Conservation (phyloP, 192 early-diverging fungal species). For the Coemansia sp. region DNA sequence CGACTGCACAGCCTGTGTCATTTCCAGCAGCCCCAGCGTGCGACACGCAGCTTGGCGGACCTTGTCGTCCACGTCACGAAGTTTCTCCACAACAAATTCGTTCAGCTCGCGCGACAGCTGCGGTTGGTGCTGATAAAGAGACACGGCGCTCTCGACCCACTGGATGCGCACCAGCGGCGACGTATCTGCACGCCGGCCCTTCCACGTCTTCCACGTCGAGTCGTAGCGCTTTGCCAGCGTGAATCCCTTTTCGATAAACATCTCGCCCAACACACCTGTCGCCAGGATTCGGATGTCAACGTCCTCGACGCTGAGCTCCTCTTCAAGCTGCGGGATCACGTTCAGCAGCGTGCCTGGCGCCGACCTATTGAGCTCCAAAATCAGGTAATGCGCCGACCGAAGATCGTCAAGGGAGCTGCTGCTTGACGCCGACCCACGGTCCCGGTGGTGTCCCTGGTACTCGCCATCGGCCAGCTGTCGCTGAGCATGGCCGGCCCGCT, state of each 20-base stretch:
- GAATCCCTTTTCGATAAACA: conserved; percentile 79
- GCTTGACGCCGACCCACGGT: conserved; percentile 46
- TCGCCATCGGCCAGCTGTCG: conserved; percentile 10
- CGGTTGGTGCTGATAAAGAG: conserved; percentile 68
- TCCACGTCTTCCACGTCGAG: conserved; percentile 79
- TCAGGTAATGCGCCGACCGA: conserved; percentile 68
- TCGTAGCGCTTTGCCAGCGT: conserved; percentile 71
- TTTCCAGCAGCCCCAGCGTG: conserved; percentile 65
- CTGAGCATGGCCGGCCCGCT: conserved; percentile 18
- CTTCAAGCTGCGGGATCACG: conserved; percentile 91
- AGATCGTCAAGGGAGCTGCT: conserved; percentile 51
- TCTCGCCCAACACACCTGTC: conserved; percentile 75
- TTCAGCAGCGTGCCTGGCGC: conserved; percentile 77
- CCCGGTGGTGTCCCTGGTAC: conserved; percentile 14
- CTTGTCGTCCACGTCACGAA: conserved; percentile 90
- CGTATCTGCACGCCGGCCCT: conserved; percentile 76
- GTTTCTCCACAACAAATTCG: conserved; percentile 61
- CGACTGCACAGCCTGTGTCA: conserved; percentile 53
- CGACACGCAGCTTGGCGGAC: conserved; percentile 74
- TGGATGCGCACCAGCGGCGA: conserved; percentile 59
- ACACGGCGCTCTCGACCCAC: conserved; percentile 66
- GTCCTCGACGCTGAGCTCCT: conserved; percentile 80
- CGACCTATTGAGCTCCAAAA: conserved; percentile 73
- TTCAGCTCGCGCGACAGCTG: conserved; percentile 67
- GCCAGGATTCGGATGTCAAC: conserved; percentile 71